Evolutionary conservation across 768 basidiomycete genomes (phyloP).

Genomic region (Mycena chlorophos): DNA sequence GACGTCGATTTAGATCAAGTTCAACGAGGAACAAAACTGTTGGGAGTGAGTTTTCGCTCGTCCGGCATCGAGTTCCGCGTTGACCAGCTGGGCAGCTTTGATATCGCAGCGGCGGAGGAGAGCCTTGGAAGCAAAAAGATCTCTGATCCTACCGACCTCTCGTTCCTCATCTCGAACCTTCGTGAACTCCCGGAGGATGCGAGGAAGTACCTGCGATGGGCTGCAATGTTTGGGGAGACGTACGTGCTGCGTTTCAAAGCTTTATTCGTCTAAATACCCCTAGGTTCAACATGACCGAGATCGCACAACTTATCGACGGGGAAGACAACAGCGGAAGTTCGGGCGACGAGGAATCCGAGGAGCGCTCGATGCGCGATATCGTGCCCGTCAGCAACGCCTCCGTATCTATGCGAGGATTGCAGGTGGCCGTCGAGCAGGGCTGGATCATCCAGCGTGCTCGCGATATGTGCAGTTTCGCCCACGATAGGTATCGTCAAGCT

Average conservation of each 20-base stretch:
- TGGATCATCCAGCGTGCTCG: slow-evolving; percentile 73
- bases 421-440: slow-evolving; percentile 66
- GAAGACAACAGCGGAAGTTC: slow-evolving; percentile 58
- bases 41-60: slow-evolving; percentile 54
- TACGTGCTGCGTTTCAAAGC: slow-evolving; percentile 31
- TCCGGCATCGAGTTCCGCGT: not conserved
- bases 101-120: slow-evolving; percentile 57
- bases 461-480: slow-evolving; percentile 76
- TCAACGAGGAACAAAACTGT: slow-evolving; percentile 62
- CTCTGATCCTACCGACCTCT: slow-evolving; percentile 62
- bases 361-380: slow-evolving; percentile 52
- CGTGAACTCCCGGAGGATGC: slow-evolving; percentile 64
- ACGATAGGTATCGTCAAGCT: slow-evolving; percentile 75
- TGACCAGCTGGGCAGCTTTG: slow-evolving; percentile 15
- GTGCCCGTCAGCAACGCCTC: slow-evolving; percentile 42
- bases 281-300: slow-evolving; percentile 76
- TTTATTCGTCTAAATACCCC: not conserved
- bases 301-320: slow-evolving; percentile 72
- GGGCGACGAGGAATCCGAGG: slow-evolving; percentile 52
- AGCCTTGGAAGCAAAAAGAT: slow-evolving; percentile 52
- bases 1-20: slow-evolving; percentile 49
- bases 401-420: slow-evolving; percentile 66
- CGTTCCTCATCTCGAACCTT: slow-evolving; percentile 60
- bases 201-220: slow-evolving; percentile 68
- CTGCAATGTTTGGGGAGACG: slow-evolving; percentile 73